A percentile compares a stretch with the other conserved stretches of the same genome.
Conservation (phyloP, 208 protist species). For the Crithidia expoeki region DNA sequence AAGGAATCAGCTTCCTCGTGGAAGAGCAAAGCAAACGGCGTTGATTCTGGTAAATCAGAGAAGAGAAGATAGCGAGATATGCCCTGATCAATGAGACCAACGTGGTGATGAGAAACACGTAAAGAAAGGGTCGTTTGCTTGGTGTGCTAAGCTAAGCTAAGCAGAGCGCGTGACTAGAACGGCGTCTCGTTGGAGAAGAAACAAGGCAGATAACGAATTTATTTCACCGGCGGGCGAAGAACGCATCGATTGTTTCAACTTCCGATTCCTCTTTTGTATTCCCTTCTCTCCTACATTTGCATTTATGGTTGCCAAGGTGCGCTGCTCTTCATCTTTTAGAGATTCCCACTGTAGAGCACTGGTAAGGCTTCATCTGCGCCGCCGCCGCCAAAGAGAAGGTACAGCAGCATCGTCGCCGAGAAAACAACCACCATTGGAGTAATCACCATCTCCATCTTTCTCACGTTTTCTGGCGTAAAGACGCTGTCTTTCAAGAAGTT, state of each 20-base stretch:
- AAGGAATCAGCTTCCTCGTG: no score
- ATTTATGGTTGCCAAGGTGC: neutral
- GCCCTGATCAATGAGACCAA: no score
- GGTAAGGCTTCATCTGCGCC: conserved; percentile 12
- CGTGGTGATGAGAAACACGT: no score
- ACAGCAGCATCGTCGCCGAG: conserved; percentile 13
- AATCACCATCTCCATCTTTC: conserved; percentile 31
- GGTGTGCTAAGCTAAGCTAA: no score
- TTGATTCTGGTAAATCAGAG: no score
- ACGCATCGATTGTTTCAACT: neutral
- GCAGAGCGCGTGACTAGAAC: no score
- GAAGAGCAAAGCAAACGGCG: no score
- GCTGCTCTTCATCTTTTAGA: conserved; percentile 3
- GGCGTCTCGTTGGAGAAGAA: no score
- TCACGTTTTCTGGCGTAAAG: conserved; percentile 43
- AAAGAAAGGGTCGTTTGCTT: no score
- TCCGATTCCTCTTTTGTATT: neutral
- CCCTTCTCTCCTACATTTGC: neutral
- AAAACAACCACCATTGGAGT: conserved; percentile 33
- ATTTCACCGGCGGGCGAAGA: no score
- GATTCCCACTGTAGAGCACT: conserved; percentile 1
- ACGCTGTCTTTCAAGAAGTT: conserved; percentile 25
- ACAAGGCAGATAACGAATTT: no score
- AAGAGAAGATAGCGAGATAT: no score
- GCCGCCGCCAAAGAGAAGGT: conserved; percentile 20